Base-by-base conservation (phyloP, 345 rosid genomes). In the Ceriops zippeliana region DNA sequence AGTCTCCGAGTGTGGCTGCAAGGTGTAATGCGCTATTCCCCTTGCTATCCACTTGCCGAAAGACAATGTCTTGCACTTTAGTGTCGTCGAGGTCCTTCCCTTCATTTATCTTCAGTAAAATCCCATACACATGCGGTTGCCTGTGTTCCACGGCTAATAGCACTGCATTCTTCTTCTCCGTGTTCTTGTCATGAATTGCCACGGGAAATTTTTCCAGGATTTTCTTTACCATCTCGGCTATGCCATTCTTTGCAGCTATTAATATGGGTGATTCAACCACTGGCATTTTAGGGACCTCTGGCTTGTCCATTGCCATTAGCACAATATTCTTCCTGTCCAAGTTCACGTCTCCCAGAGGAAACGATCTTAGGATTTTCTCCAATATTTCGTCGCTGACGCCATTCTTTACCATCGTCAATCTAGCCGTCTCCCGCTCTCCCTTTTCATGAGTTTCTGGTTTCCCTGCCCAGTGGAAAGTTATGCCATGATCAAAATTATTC, bases 11-110 rank as follows among this genome's bases (percentile, higher is more conserved):
- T 64, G 21, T 81, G 58, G 85, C 84, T 1, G 90, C 88, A 6
- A 84, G 81, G 61, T 84, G 90, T 78, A 82, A 52, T 1, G 85
- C 86, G 84, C 86, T 82, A 52, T 86, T 84, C 17, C 85, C 85
- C 0, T 76, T 17, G 9, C 10, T 4, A 59, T 86, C 90, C 30
- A 84, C 81, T 11, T 62, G 52, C 1, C 79, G 80, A 37, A 86
- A 84, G 5, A 70, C 63, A 52, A 71, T 73, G 0, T 82, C 83
- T 24, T 63, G 75, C 63, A 74, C 54, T 1, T 56, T 70, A 10
- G 16, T 56, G 59, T 13, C 4, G 28, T 24, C 38, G 21, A 1
- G 3, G 28, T 47, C n/a, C 49, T 35, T 37, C 63, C 22, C 35
- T 59, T n/a, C 60, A 9, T 46, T 67, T 31, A 20, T 72, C 19